Evolutionary conservation across 768 basidiomycete genomes (phyloP), one percentile per base, ranked within the genome.

Genomic region (Rhodosporidiobolus odoratus): DNA sequence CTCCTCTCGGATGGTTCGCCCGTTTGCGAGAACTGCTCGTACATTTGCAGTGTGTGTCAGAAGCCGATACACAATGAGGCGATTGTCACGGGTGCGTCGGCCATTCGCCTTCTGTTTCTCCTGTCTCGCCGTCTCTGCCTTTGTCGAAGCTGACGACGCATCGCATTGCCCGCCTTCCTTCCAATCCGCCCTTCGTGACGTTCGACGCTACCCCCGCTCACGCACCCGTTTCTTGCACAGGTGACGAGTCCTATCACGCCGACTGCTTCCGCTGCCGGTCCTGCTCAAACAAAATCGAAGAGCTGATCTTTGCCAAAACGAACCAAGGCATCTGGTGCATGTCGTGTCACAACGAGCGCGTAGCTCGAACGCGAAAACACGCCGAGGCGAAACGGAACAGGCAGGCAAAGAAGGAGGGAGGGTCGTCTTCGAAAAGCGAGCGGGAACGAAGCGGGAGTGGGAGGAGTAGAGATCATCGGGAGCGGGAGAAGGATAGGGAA

Each of bases 201-300:
- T n/a, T n/a, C 6, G 37, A 25, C 45, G 37, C 27, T 27, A 32
- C n/a, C n/a, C n/a, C n/a, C n/a, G n/a, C n/a, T n/a, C n/a, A n/a
- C n/a, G n/a, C n/a, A n/a, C 37, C 35, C 13, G 2, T 3, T 38
- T 3, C 2, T 37, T 0, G 1, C 34, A 13, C 56, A 75, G 79
- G 92, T 69, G 93, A 99, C 80, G 96, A 98, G 79, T 92, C 92
- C 0, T 99, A 98, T 76, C 96, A 98, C 79, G 94, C 96, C 9
- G 90, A 93, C 73, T 99, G 96, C 82, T 99, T 99, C 84, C 94
- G 95, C 75, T 99, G 96, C 82, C 89, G 91, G 77, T 89, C 92
- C 61, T 99, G 96, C 83, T 87, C 86, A 79, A 89, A 89, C 78
- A 85, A 92, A 66, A 99, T 99, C 73, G 94, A 98, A 80, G 96